Percentiles rank a stretch among this genome's conserved stretches.
These are phyloP conservation scores for Russula lepida DNA, from an alignment of 768 basidiomycete species.

Conservation along the genomic window DNA sequence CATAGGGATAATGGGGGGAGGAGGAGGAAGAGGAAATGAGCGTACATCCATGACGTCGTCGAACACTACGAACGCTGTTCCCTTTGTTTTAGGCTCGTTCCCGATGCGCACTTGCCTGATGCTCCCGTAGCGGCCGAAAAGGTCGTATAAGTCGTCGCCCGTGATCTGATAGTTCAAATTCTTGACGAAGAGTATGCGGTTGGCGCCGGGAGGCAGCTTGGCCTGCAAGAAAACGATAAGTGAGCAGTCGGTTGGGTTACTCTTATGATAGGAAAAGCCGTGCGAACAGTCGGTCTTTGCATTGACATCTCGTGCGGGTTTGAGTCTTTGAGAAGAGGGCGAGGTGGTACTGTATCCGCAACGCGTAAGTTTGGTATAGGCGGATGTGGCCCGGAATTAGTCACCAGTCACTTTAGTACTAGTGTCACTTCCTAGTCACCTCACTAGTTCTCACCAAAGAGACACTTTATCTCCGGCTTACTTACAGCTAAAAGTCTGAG, in stretches of 20 bases:
- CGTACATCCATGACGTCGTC: constrained; percentile 93
- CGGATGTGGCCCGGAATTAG: too few relatives aligned
- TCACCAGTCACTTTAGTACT: too few relatives aligned
- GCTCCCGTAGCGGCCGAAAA: constrained; percentile 95
- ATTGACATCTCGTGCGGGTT: constrained; percentile 43
- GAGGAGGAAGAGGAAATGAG: constrained; percentile 7
- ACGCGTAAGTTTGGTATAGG: too few relatives aligned
- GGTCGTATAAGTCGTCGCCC: constrained; percentile 90
- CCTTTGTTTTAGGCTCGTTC: constrained; percentile 84
- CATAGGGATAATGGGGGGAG: not conserved
- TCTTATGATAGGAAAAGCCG: not conserved
- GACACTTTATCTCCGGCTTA: too few relatives aligned
- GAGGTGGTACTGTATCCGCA: too few relatives aligned
- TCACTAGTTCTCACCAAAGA: too few relatives aligned
- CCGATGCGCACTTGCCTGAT: constrained; percentile 94
- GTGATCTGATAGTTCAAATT: constrained; percentile 90
- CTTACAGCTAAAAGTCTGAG: too few relatives aligned
- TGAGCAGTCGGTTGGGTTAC: not conserved
- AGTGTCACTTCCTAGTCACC: too few relatives aligned
- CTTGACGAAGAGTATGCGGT: constrained; percentile 88
- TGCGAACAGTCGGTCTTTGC: constrained; percentile 58
- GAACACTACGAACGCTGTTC: constrained; percentile 94
- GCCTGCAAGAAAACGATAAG: constrained; percentile 35
- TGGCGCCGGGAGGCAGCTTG: constrained; percentile 87
- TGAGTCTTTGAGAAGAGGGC: not conserved